These are phyloP conservation scores for Aschersonia sp. DNA, from an alignment of 2,329 filamentous ascomycete species.

Conservation along the genomic window DNA sequence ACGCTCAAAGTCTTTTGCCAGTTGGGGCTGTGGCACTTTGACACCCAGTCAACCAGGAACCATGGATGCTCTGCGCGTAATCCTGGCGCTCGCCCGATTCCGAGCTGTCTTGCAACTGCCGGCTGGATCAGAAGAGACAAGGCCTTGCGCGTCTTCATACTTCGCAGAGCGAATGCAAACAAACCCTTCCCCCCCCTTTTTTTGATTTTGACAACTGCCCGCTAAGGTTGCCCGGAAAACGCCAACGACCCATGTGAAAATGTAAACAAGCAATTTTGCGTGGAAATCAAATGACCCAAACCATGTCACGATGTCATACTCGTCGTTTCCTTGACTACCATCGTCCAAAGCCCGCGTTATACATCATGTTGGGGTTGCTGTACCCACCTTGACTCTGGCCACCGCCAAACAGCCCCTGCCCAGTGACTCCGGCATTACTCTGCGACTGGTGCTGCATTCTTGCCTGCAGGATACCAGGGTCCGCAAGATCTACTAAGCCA, in stretches of 20 bases:
- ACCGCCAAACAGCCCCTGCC: slow-evolving; percentile 70
- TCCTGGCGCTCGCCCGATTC: too few species aligned
- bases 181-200: too few species aligned
- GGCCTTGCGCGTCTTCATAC: too few species aligned
- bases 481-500: slow-evolving; percentile 99
- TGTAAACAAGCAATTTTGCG: background rate
- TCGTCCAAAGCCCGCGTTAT: slow-evolving; percentile 54
- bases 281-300: slow-evolving; percentile 2
- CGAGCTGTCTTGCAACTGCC: too few species aligned
- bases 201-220: too few species aligned
- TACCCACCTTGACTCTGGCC: slow-evolving; percentile 92
- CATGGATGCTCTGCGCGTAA: too few species aligned
- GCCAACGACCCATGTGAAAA: background rate
- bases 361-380: slow-evolving; percentile 76
- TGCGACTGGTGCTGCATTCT: slow-evolving; percentile 83
- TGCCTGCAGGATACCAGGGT: slow-evolving; percentile 98
- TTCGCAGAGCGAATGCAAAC: too few species aligned
- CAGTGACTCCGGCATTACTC: slow-evolving; percentile 66
- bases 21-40: too few species aligned
- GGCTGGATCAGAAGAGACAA: too few species aligned
- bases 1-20: slow-evolving; percentile 1
- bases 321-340: slow-evolving; percentile 35
- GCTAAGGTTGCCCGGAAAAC: background rate
- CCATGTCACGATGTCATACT: slow-evolving; percentile 1
- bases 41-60: too few species aligned